Evolutionary conservation across 352 stramenopile genomes (phyloP), one percentile per base, ranked within the genome.

Genomic region (Pythium aquatile): DNA sequence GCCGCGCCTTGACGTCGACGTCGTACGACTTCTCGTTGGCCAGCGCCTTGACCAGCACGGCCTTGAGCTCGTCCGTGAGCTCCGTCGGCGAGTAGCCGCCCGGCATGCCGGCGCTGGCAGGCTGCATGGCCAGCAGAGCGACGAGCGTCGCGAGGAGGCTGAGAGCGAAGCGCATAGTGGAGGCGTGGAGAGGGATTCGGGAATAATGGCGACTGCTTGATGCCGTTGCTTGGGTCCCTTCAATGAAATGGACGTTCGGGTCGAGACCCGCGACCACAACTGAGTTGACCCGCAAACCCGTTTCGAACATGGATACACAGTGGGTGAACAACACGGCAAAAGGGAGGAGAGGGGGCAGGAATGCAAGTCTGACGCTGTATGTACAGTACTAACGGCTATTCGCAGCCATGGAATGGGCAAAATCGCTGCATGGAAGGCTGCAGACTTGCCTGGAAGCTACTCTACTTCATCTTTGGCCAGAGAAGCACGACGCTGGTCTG

Each of bases 401-500:
- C 32, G 32, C 32, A 5, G 5, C 5, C 35, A 42, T 42, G 7
- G 8, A 42, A 42, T 42, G 35, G 11, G 35, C 35, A 42, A 42
- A 42, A 42, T 42, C 35, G 35, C 35, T 42, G 16, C 35, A 11
- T 14, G 4, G 8, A 4, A 42, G 35, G 35, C 6, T 42, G 3
- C 35, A 42, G 6, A 42, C 7, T 42, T 16, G 35, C 35, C 5
- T 42, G 20, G 20, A 17, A 16, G 35, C 35, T 16, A 42, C 8
- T 42, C 32, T 51, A 51, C n/a, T 51, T 28, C n/a, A 14, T 62
- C 63, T 65, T 70, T 2, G 68, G 58, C 55, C 60, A 60, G n/a
- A 72, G 78, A 35, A 94, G 17, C 24, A 97, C 55, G 44, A 91
- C 47, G 55, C 76, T 90, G 26, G 82, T 94, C 55, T 76, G 74